Conservation (phyloP, 768 basidiomycete species). For the Mycena maculata region DNA sequence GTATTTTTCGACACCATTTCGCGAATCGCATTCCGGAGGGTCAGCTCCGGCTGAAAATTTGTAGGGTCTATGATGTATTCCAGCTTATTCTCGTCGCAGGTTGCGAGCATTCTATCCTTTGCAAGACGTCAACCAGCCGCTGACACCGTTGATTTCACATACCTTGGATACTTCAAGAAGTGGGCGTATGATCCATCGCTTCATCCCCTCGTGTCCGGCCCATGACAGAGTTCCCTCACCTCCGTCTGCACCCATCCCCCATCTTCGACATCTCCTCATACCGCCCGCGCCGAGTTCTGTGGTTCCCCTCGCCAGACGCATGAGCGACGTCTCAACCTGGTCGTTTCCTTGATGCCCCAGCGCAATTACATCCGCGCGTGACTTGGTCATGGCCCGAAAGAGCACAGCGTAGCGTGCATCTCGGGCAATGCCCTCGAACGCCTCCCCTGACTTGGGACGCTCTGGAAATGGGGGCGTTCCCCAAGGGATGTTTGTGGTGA, state of each 20-base stretch:
- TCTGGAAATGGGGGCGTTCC: constrained; percentile 60
- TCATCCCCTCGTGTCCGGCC: constrained; percentile 69
- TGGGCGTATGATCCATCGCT: constrained; percentile 78
- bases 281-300: constrained; percentile 69
- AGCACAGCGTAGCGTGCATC: constrained; percentile 66
- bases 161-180: constrained; percentile 79
- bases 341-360: constrained; percentile 87
- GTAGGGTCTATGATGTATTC: constrained; percentile 75
- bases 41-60: constrained; percentile 80
- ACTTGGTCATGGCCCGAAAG: constrained; percentile 57
- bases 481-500: constrained; percentile 68
- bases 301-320: constrained; percentile 73
- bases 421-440: constrained; percentile 70
- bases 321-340: constrained; percentile 83
- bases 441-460: constrained; percentile 49
- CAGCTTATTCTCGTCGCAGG: constrained; percentile 72
- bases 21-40: constrained; percentile 81
- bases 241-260: constrained; percentile 76
- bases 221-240: constrained; percentile 48
- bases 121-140: constrained; percentile 18
- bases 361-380: constrained; percentile 58
- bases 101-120: constrained; percentile 86
- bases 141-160: constrained; percentile 3
- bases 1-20: constrained; percentile 47
- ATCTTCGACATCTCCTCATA: constrained; percentile 75